phyloP scores from a whole-genome alignment of 2,329 filamentous ascomycete genomes.

The Nemania serpens region DNA sequence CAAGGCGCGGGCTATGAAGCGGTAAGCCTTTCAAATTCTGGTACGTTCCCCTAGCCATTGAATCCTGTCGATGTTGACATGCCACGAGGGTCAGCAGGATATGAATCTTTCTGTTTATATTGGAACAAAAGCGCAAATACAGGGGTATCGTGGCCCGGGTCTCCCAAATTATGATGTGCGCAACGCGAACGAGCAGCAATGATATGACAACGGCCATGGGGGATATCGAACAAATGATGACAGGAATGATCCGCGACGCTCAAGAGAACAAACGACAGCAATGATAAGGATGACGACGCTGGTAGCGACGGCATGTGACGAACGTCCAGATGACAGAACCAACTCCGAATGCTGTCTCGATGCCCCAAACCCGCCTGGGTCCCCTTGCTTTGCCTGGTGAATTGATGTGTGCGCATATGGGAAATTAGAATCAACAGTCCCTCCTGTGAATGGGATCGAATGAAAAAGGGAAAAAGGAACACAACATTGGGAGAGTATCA shows the following conservation, averaged over 20 bases:
- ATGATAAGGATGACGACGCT: slow-evolving; percentile 26
- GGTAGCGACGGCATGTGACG: slow-evolving; percentile 22
- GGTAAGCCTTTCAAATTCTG: slow-evolving; percentile 18
- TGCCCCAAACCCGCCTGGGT: slow-evolving; percentile 20
- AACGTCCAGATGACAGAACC: slow-evolving; percentile 27
- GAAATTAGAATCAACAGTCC: slow-evolving; percentile 24
- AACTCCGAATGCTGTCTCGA: slow-evolving; percentile 27
- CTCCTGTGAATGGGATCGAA: slow-evolving; percentile 20
- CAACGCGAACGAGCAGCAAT: slow-evolving; percentile 26
- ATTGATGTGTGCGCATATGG: slow-evolving; percentile 17
- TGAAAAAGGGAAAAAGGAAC: slow-evolving; percentile 6
- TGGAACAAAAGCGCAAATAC: slow-evolving; percentile 22
- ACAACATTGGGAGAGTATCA: slow-evolving; percentile 24
- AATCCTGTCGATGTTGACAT: slow-evolving; percentile 11
- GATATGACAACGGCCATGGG: slow-evolving; percentile 22
- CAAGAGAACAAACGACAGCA: slow-evolving; percentile 22
- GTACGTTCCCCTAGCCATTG: not conserved
- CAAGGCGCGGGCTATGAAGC: not conserved
- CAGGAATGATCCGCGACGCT: slow-evolving; percentile 17
- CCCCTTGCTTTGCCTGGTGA: slow-evolving; percentile 21
- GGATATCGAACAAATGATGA: slow-evolving; percentile 26
- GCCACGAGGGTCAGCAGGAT: slow-evolving; percentile 13
- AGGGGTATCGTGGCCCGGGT: slow-evolving; percentile 30
- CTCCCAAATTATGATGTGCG: slow-evolving; percentile 25
- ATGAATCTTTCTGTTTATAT: slow-evolving; percentile 25